Evolutionary conservation across 495 filamentous ascomycete genomes (phyloP).

Genomic region (Evansstolkia leycettana): DNA sequence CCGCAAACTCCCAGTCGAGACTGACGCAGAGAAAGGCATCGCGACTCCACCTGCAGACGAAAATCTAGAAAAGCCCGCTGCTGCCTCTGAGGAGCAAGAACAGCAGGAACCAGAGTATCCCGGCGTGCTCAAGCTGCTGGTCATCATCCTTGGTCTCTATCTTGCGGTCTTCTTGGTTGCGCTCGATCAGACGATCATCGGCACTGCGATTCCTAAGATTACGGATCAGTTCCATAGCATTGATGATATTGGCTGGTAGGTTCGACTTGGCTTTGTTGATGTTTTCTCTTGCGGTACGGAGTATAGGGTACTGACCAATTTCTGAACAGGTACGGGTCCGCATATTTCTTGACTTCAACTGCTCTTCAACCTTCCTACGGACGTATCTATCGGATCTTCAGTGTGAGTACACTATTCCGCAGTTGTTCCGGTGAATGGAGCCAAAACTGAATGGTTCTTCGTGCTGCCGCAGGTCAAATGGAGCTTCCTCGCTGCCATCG

Average conservation of each 20-base stretch:
- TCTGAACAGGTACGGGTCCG: too few relatives aligned
- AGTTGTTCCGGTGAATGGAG: too few relatives aligned
- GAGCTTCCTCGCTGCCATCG: conserved; percentile 47
- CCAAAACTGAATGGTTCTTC: too few relatives aligned
- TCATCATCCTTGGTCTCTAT: conserved; percentile 31
- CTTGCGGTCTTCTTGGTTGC: conserved; percentile 37
- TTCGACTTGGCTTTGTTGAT: too few relatives aligned
- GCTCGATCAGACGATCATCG: conserved; percentile 39
- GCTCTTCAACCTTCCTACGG: conserved; percentile 22
- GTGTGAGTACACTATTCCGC: conserved; percentile 4
- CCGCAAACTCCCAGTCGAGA: too few relatives aligned
- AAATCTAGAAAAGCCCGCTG: background rate
- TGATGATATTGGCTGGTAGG: conserved; percentile 34
- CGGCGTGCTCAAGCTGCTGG: conserved; percentile 7
- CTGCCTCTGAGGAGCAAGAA: background rate
- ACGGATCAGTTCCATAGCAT: conserved; percentile 31
- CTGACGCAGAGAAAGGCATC: background rate
- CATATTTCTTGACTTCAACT: conserved; percentile 22
- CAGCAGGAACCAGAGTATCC: conserved; percentile 8
- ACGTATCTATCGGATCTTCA: conserved; percentile 19
- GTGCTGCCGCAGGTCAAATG: conserved; percentile 31
- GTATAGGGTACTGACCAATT: too few relatives aligned
- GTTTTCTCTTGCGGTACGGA: too few relatives aligned
- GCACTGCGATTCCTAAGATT: conserved; percentile 30
- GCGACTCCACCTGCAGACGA: background rate